These are phyloP conservation scores for Fusarium nematophilum DNA, from an alignment of 2,329 filamentous ascomycete genomes.

Conservation along the genomic window DNA sequence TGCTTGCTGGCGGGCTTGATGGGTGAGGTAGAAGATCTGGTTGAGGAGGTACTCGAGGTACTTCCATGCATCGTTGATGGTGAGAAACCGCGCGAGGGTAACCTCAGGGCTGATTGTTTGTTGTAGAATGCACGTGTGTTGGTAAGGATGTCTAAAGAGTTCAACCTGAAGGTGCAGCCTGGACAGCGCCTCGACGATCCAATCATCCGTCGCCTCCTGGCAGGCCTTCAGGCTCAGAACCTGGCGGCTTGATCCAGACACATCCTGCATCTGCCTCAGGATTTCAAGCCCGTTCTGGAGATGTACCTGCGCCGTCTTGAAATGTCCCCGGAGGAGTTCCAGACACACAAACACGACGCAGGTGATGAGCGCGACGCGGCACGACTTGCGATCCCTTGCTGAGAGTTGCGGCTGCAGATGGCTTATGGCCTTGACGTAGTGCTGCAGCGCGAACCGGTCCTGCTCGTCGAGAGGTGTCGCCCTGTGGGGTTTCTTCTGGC, in stretches of 20 bases:
- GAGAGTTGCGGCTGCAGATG: constrained; percentile 50
- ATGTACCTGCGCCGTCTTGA: constrained; percentile 33
- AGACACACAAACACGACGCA: constrained; percentile 34
- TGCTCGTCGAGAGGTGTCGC: constrained; percentile 13
- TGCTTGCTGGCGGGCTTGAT: constrained; percentile 20
- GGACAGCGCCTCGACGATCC: constrained; percentile 56
- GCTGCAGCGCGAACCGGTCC: constrained; percentile 42
- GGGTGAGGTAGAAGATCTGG: constrained; percentile 34
- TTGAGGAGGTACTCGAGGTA: constrained; percentile 33
- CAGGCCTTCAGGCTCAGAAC: constrained; percentile 18
- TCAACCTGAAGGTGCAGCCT: constrained; percentile 45
- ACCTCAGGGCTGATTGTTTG: constrained; percentile 3
- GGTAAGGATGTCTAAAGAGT: constrained; percentile 36
- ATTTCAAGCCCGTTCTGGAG: constrained; percentile 33
- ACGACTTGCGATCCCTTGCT: constrained; percentile 40
- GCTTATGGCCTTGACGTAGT: constrained; percentile 53
- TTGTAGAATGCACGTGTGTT: constrained; percentile 24
- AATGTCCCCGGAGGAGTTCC: constrained; percentile 34
- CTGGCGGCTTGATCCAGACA: constrained; percentile 44
- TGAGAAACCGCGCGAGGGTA: constrained; percentile 4
- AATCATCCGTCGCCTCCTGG: constrained; percentile 51
- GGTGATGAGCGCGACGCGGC: constrained; percentile 52
- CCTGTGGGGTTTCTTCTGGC: background rate
- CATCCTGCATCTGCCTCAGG: constrained; percentile 53
- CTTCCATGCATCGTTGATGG: constrained; percentile 37